phyloP scores from a whole-genome alignment of 179 eudicot genomes.

The Silene vulgaris region DNA sequence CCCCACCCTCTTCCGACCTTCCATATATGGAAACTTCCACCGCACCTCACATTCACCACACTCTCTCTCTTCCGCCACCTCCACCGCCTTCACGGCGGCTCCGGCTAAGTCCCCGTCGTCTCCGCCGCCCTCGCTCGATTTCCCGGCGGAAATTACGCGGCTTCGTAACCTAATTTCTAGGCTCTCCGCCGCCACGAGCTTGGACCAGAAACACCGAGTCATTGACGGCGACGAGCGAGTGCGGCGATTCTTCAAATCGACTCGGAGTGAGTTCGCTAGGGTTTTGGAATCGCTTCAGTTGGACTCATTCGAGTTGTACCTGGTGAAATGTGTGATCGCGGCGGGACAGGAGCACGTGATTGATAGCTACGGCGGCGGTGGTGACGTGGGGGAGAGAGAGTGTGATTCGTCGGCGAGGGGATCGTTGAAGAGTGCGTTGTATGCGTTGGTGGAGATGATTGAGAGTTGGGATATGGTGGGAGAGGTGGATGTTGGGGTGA shows the following conservation, averaged over 20 bases:
- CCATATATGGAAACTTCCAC: constrained; percentile 21
- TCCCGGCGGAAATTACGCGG: constrained; percentile 45
- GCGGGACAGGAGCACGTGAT: constrained; percentile 76
- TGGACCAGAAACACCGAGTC: constrained; percentile 31
- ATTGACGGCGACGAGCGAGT: constrained; percentile 58
- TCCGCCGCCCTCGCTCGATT: constrained; percentile 49
- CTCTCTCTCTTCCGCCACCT: background rate
- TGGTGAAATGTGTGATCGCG: constrained; percentile 76
- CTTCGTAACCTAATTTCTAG: constrained; percentile 34
- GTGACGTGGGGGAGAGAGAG: constrained; percentile 19
- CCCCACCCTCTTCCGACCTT: constrained; percentile 17
- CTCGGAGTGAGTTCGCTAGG: constrained; percentile 29
- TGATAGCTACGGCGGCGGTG: constrained; percentile 26
- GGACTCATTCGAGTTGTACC: constrained; percentile 47
- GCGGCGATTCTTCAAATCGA: constrained; percentile 36
- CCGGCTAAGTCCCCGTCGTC: constrained; percentile 52
- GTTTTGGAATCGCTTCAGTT: constrained; percentile 35
- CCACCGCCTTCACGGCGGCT: constrained; percentile 11
- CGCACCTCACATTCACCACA: constrained; percentile 11
- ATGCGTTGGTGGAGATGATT: constrained; percentile 69
- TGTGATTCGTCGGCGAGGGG: constrained; percentile 29
- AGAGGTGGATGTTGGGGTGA: constrained; percentile 18
- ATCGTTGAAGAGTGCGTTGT: constrained; percentile 54
- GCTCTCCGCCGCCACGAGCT: constrained; percentile 26
- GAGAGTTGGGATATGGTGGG: constrained; percentile 54